These are phyloP conservation scores for Yamadazyma dendronema DNA, from an alignment of 1,139 yeast species.

Conservation along the genomic window DNA sequence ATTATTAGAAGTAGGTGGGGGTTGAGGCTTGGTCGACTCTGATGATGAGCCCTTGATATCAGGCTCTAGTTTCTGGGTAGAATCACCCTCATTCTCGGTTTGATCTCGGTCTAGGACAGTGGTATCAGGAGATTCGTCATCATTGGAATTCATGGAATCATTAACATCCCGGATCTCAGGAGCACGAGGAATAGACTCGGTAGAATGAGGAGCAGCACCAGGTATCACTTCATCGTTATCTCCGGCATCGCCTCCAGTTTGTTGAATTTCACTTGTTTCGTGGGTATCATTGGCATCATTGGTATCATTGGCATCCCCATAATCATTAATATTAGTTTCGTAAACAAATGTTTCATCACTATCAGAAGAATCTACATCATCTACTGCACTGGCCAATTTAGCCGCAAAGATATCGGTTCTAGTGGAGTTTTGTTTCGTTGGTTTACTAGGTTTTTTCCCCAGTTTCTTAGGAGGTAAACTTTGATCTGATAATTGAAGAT, in stretches of 20 bases:
- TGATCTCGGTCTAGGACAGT: background rate
- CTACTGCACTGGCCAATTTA: conserved; percentile 88
- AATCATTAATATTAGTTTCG: conserved; percentile 44
- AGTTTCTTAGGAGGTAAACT: background rate
- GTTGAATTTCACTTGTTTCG: background rate
- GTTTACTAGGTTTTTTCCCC: conserved; percentile 9
- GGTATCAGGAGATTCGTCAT: conserved; percentile 66
- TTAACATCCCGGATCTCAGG: background rate
- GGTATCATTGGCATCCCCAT: background rate
- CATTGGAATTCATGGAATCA: conserved; percentile 51
- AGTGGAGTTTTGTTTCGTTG: conserved; percentile 38
- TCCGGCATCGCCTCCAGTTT: background rate
- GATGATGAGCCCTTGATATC: no score
- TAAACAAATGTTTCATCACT: conserved; percentile 94
- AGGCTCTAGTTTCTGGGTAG: background rate
- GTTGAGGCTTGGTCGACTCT: no score
- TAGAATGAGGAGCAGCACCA: no score
- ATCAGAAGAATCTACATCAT: conserved; percentile 82
- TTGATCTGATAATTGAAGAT: conserved; percentile 12
- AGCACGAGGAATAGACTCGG: background rate
- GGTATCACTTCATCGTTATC: no score
- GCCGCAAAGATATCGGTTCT: conserved; percentile 95
- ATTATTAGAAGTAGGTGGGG: no score
- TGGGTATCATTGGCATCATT: conserved; percentile 1
- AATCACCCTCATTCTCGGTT: background rate